A percentile compares a stretch with the other conserved stretches of the same genome.
Conservation (phyloP, 1,284 basidiomycete species). For the Wolfiporia cocos region DNA sequence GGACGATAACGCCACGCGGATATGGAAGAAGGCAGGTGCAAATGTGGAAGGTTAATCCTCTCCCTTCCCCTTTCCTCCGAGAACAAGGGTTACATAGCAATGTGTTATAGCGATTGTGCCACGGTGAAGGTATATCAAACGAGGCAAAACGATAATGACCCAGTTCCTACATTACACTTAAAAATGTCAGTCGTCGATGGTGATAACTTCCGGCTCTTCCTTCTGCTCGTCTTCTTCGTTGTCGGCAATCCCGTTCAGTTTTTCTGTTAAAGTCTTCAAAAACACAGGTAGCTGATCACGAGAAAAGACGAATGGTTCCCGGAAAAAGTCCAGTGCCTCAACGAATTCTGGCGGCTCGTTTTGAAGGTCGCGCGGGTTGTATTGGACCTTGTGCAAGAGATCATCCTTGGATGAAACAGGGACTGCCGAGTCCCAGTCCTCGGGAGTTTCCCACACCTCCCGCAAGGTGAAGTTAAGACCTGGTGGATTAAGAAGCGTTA, state of each 20-base stretch:
- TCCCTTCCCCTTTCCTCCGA: not conserved
- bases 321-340: conserved; percentile 53
- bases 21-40: conserved; percentile 49
- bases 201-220: not conserved
- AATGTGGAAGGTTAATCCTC: conserved; percentile 1
- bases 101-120: not conserved
- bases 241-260: conserved; percentile 27
- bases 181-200: not conserved
- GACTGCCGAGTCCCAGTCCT: conserved; percentile 25
- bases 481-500: conserved; percentile 17
- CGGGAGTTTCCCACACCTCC: conserved; percentile 26
- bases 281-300: conserved; percentile 60
- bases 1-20: conserved; percentile 37
- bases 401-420: conserved; percentile 30
- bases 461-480: conserved; percentile 57
- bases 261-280: conserved; percentile 48
- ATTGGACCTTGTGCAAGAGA: conserved; percentile 46
- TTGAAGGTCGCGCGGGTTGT: conserved; percentile 57
- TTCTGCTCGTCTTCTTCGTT: not conserved
- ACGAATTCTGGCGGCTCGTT: conserved; percentile 50
- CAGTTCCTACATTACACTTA: not conserved
- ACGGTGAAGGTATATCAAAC: too few species aligned
- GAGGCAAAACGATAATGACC: too few species aligned
- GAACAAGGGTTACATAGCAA: not conserved
- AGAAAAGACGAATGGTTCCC: conserved; percentile 58